These are phyloP conservation scores for Apiotrichum mycotoxinovorans DNA, from an alignment of 1,284 basidiomycete species.

Conservation along the genomic window DNA sequence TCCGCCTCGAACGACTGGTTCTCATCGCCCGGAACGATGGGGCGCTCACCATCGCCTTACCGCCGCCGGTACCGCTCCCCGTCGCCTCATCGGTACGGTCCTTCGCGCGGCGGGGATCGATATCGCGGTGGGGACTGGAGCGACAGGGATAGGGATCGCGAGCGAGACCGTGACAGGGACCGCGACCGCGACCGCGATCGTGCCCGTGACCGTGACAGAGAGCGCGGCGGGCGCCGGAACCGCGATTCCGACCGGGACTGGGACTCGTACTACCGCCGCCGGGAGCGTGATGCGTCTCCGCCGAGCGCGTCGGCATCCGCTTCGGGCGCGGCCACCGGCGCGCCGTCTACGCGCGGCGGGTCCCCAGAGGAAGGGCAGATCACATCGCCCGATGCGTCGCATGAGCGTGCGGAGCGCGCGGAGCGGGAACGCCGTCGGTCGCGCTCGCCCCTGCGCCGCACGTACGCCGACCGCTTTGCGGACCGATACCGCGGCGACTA, in stretches of 20 bases:
- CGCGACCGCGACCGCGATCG: conserved; percentile 10
- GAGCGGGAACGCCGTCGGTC: conserved; percentile 3
- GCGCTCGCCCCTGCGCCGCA: conserved; percentile 2
- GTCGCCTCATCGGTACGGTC: conserved; percentile 17
- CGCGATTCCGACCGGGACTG: conserved; percentile 16
- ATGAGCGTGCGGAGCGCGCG: neutral
- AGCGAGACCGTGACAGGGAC: conserved; percentile 9
- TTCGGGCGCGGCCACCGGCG: conserved; percentile 4
- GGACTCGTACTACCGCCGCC: conserved; percentile 22
- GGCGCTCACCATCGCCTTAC: conserved; percentile 37
- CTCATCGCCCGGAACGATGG: too few species aligned
- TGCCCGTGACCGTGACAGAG: conserved; percentile 9
- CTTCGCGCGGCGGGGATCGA: conserved; percentile 14
- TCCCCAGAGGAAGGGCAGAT: conserved; percentile 46
- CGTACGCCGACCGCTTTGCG: conserved; percentile 7
- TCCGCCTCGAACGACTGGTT: neutral
- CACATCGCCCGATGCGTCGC: conserved; percentile 22
- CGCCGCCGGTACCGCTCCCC: conserved; percentile 29
- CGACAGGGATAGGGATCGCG: conserved; percentile 10
- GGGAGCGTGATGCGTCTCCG: conserved; percentile 14
- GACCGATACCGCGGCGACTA: conserved; percentile 11
- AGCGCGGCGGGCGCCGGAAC: neutral
- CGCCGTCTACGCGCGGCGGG: conserved; percentile 17
- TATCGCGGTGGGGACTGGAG: conserved; percentile 18
- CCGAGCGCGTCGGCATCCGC: neutral